Evolutionary conservation across 305 asterid species (phyloP).

Genomic region (Fraxinus dipetala): DNA sequence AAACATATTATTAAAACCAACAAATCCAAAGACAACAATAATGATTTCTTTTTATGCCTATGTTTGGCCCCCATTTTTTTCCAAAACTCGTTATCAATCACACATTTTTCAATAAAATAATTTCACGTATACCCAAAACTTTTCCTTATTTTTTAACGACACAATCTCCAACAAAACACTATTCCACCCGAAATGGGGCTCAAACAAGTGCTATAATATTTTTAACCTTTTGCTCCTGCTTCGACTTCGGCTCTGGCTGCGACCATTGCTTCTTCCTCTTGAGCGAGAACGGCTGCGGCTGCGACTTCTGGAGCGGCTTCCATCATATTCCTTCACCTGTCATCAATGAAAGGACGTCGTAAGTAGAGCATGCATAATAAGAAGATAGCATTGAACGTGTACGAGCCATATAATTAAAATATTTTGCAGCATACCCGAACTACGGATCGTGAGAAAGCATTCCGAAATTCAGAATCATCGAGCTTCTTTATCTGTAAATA

Average conservation of each 20-base stretch:
- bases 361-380: not conserved
- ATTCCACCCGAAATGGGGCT: not conserved
- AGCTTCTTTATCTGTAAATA: constrained; percentile 77
- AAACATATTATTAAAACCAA: not conserved
- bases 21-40: not conserved
- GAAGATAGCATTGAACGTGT: not conserved
- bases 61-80: not conserved
- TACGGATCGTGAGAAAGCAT: constrained; percentile 78
- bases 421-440: constrained; percentile 61
- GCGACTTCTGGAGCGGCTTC: constrained; percentile 68
- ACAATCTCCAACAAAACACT: not conserved
- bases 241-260: constrained; percentile 75
- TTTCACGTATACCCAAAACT: not conserved
- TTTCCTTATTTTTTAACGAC: too few species aligned
- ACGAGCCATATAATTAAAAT: not conserved
- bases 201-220: not conserved
- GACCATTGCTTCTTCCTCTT: constrained; percentile 71
- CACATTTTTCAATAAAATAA: not conserved
- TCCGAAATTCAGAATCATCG: constrained; percentile 89
- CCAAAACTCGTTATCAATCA: not conserved
- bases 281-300: constrained; percentile 52
- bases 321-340: constrained; percentile 88
- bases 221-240: constrained; percentile 87
- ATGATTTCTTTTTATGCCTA: not conserved
- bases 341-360: constrained; percentile 8